These are phyloP conservation scores for Candida ficus DNA, from an alignment of 805 yeast species.

Conservation along the genomic window DNA sequence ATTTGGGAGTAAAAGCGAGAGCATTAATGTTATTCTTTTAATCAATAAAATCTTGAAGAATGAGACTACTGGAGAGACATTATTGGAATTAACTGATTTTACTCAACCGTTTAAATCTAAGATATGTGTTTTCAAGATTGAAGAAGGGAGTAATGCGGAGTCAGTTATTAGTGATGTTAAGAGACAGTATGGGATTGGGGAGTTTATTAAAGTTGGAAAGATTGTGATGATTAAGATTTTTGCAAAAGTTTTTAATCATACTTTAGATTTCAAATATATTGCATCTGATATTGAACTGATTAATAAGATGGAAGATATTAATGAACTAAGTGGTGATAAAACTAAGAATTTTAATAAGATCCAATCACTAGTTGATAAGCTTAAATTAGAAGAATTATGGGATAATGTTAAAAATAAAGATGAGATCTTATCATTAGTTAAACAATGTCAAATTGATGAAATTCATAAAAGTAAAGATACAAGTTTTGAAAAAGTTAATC, in stretches of 20 bases:
- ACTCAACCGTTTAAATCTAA: constrained; percentile 1
- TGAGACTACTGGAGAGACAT: neutral
- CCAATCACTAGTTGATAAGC: neutral
- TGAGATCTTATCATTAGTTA: neutral
- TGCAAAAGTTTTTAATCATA: neutral
- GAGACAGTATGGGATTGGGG: neutral
- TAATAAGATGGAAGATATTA: neutral
- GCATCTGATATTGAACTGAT: neutral
- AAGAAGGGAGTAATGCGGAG: neutral
- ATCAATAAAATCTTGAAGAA: neutral
- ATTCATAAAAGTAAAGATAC: neutral
- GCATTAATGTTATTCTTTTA: neutral
- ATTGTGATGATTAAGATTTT: constrained; percentile 2
- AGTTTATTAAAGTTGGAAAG: neutral
- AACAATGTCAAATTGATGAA: neutral
- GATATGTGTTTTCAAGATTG: neutral
- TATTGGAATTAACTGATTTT: constrained; percentile 10
- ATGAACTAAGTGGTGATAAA: neutral
- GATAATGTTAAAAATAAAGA: neutral
- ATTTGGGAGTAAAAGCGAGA: neutral
- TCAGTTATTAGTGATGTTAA: neutral
- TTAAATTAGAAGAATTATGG: neutral
- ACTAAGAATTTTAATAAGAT: neutral
- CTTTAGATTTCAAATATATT: neutral
- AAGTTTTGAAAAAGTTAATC: neutral